Evolutionary conservation across 768 basidiomycete species (phyloP), one percentile per base, ranked within the genome.

Genomic region (Xerocomellus amylosporus): DNA sequence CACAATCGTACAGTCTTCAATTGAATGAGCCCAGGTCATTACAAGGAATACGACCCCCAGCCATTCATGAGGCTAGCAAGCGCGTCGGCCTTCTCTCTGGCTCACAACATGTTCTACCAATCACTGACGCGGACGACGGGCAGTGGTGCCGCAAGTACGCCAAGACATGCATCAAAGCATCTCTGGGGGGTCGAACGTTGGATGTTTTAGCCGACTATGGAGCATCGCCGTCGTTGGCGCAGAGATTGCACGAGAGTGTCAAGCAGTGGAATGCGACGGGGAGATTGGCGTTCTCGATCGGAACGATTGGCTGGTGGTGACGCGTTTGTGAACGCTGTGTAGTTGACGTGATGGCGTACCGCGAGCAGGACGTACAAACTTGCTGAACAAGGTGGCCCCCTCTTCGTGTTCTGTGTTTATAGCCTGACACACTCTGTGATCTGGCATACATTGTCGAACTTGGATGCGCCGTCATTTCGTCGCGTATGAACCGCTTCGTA

Each of bases 281-380:
- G n/a, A n/a, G n/a, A 4, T 70, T 96, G 15, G 66, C 75, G 0
- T 97, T 96, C 66, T 72, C 96, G 73, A n/a, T n/a, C n/a, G n/a
- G n/a, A 92, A 93, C 64, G 78, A 80, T 30, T 97, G 93, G 93
- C 88, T 41, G 36, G 80, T 51, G 22, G 24, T 24, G 28, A 8
- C 10, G 3, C 1, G 14, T 33, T 22, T 66, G 58, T 41, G 8
- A 7, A 45, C 53, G n/a, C n/a, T n/a, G 44, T 64, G 8, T 24
- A 24, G 56, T 22, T 13, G 0, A n/a, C 4, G 19, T 59, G 33
- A 60, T 14, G 10, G 17, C 5, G 7, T 24, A 24, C 10, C 10
- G 38, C 26, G 13, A 42, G 56, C 58, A 91, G 90, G 94, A 85
- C 87, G 6, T 95, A 93, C 71, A 88, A 90, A 61, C 82, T 98